Percentiles rank a stretch among this genome's conserved stretches.
phyloP scores from a whole-genome alignment of 352 stramenopile species.

The Phytophthora foliorum region DNA sequence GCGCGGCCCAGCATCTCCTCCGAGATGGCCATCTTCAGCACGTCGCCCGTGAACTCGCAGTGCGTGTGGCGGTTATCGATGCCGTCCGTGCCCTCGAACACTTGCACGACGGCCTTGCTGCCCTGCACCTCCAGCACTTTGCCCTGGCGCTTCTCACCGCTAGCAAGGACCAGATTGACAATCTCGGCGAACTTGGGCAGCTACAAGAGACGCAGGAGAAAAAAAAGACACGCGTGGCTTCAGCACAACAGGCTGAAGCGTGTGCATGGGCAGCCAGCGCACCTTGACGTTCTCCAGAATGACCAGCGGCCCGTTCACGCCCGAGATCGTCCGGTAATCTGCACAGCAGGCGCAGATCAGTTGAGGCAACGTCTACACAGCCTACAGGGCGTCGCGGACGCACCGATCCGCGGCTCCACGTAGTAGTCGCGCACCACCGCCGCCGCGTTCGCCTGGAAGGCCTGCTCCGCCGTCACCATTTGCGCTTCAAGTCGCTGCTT shows the following conservation, averaged over 20 bases:
- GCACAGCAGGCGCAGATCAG: constrained; percentile 41
- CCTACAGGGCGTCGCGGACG: constrained; percentile 15
- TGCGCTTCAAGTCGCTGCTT: constrained; percentile 34
- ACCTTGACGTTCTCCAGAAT: constrained; percentile 99
- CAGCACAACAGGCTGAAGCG: background rate
- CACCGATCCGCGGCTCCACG: constrained; percentile 83
- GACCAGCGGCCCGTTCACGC: constrained; percentile 99
- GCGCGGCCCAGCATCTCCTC: constrained; percentile 98
- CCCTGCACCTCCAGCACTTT: constrained; percentile 98
- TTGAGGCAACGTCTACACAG: background rate
- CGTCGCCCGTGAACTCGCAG: constrained; percentile 99
- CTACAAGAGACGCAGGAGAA: constrained; percentile 39
- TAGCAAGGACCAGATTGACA: constrained; percentile 98
- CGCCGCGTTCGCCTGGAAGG: constrained; percentile 80
- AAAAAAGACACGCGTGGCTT: constrained; percentile 3
- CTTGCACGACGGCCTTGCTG: constrained; percentile 95
- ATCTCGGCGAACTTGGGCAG: constrained; percentile 99
- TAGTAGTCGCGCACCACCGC: constrained; percentile 90
- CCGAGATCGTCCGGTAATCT: constrained; percentile 98
- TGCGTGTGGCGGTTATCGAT: constrained; percentile 99
- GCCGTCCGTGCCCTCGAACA: constrained; percentile 99
- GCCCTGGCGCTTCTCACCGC: constrained; percentile 94
- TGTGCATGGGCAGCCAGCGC: background rate
- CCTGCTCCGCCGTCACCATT: constrained; percentile 76
- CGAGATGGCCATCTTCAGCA: constrained; percentile 99